These are phyloP conservation scores for Aureobasidium sp. DNA, from an alignment of 2,329 filamentous ascomycete species.

Conservation along the genomic window DNA sequence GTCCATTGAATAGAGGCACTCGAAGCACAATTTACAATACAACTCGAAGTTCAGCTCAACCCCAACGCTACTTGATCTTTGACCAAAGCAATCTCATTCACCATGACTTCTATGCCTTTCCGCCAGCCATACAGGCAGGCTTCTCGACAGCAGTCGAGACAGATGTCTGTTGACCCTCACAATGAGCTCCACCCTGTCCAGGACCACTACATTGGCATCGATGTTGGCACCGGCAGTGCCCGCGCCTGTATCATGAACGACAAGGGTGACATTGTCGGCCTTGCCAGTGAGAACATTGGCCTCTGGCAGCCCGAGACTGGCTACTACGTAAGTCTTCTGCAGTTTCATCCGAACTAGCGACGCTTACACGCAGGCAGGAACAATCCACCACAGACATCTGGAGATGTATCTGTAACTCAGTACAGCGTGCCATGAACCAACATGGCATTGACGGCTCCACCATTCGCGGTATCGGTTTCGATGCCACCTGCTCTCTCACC, in stretches of 20 bases:
- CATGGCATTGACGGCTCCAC: constrained; percentile 68
- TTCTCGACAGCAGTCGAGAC: constrained; percentile 36
- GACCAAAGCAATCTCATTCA: not conserved
- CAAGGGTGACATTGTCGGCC: constrained; percentile 72
- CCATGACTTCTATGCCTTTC: constrained; percentile 18
- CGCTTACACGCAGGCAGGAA: constrained; percentile 50
- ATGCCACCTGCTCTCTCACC: constrained; percentile 94
- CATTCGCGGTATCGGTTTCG: constrained; percentile 89
- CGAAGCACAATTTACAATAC: not conserved
- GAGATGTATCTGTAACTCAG: constrained; percentile 85
- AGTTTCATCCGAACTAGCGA: not conserved
- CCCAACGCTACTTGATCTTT: not conserved
- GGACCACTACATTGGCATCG: constrained; percentile 73
- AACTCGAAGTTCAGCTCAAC: not conserved
- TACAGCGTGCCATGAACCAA: constrained; percentile 73
- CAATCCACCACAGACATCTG: constrained; percentile 98
- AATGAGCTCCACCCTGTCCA: constrained; percentile 52
- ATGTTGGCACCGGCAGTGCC: constrained; percentile 93
- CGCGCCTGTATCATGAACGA: constrained; percentile 92
- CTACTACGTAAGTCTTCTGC: constrained; percentile 42
- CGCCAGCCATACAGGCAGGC: constrained; percentile 28
- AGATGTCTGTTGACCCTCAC: constrained; percentile 45
- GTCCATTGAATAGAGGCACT: not conserved
- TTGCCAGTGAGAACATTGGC: constrained; percentile 48
- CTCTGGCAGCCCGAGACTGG: constrained; percentile 49